A percentile compares a stretch with the other conserved stretches of the same genome.
phyloP scores from a whole-genome alignment of 2,329 filamentous ascomycete genomes.

The Fonsecaea pedrosoi region DNA sequence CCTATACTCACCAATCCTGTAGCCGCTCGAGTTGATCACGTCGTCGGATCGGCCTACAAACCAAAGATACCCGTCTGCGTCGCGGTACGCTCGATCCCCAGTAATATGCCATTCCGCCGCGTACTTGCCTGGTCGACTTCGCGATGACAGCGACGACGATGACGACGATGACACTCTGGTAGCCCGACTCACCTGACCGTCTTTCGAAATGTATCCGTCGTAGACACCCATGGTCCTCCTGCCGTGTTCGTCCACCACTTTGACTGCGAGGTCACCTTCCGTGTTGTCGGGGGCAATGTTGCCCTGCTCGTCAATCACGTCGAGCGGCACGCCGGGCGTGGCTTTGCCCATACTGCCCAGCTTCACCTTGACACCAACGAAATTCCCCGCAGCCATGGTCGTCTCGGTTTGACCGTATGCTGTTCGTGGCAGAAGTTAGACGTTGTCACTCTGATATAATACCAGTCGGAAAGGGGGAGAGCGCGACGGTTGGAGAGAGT shows the following conservation, averaged over 20 bases:
- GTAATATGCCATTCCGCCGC: conserved; percentile 44
- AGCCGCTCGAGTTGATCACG: conserved; percentile 50
- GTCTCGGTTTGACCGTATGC: conserved; percentile 50
- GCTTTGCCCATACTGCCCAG: conserved; percentile 49
- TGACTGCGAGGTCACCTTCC: conserved; percentile 48
- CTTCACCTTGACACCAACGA: conserved; percentile 43
- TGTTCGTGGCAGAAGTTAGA: too few relatives aligned
- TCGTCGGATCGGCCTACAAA: conserved; percentile 46
- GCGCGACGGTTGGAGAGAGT: too few relatives aligned
- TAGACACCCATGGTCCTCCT: conserved; percentile 25
- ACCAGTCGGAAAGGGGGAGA: too few relatives aligned
- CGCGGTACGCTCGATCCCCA: conserved; percentile 45
- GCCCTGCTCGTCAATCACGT: conserved; percentile 44
- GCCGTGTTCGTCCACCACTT: conserved; percentile 12
- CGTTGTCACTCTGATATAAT: too few relatives aligned
- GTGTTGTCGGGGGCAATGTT: conserved; percentile 37
- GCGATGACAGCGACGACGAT: not conserved
- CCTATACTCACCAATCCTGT: conserved; percentile 42
- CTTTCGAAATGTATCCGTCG: conserved; percentile 27
- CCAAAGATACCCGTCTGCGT: conserved; percentile 45
- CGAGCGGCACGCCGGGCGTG: conserved; percentile 46
- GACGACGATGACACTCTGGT: not conserved
- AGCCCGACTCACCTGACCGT: conserved; percentile 12
- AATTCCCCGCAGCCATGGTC: conserved; percentile 48
- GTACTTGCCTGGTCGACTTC: not conserved